These are phyloP conservation scores for Ascochyta koolunga DNA, from an alignment of 2,329 filamentous ascomycete species.

Conservation along the genomic window DNA sequence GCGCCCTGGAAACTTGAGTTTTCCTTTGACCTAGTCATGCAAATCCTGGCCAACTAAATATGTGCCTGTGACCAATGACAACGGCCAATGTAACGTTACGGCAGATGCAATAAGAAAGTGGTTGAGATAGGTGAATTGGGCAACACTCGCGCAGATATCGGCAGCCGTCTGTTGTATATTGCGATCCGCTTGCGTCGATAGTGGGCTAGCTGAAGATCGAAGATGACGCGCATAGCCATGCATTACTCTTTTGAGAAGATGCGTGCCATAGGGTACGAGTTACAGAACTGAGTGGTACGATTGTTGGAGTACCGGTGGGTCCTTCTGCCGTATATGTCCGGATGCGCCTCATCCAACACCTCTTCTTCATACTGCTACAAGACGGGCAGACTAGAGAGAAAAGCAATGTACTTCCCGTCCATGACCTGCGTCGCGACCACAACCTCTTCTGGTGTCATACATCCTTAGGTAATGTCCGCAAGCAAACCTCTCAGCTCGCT, in stretches of 20 bases:
- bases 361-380: constrained; percentile 11
- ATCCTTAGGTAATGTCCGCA: constrained; percentile 3
- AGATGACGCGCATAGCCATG: constrained; percentile 3
- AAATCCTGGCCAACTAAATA: constrained; percentile 1
- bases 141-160: constrained; percentile 20
- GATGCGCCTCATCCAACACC: neutral
- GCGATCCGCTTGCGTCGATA: neutral
- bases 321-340: neutral
- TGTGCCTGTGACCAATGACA: constrained; percentile 13
- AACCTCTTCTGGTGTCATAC: constrained; percentile 2
- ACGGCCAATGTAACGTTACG: constrained; percentile 14
- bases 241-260: constrained; percentile 24
- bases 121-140: constrained; percentile 9
- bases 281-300: constrained; percentile 22
- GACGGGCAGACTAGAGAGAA: constrained; percentile 1
- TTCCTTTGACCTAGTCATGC: constrained; percentile 7
- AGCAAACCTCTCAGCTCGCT: constrained; percentile 9
- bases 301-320: constrained; percentile 18
- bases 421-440: constrained; percentile 6
- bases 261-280: constrained; percentile 25
- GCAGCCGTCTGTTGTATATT: constrained; percentile 9
- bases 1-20: constrained; percentile 8
- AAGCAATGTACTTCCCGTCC: constrained; percentile 10
- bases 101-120: constrained; percentile 4
- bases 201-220: neutral